A percentile compares a stretch with the other conserved stretches of the same genome.
These are phyloP conservation scores for Setaria italica DNA, from an alignment of 202 grass and related monocot species.

Conservation along the genomic window DNA sequence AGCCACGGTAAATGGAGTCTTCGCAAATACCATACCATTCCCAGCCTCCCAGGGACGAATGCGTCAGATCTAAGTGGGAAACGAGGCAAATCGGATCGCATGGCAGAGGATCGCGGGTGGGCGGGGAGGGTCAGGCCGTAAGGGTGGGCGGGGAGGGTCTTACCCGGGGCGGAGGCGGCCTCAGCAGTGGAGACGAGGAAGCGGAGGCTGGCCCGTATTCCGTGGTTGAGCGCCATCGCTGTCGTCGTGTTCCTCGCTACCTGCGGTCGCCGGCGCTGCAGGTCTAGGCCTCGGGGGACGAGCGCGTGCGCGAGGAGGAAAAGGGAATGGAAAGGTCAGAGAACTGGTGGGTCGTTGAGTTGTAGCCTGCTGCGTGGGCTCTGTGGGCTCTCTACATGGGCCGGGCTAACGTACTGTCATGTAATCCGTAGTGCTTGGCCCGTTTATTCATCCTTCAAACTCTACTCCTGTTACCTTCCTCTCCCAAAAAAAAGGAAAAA, in stretches of 20 bases:
- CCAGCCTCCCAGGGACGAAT: not conserved
- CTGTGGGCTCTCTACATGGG: not conserved
- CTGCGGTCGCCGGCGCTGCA: not conserved
- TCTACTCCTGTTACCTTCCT: too few species aligned
- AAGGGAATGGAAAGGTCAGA: not conserved
- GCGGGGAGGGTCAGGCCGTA: not conserved
- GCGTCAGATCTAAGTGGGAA: not conserved
- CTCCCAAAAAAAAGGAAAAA: too few species aligned
- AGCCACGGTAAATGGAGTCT: not conserved
- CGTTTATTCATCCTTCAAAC: too few species aligned
- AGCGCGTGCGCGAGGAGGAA: slow-evolving; percentile 22
- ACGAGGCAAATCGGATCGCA: not conserved
- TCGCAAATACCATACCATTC: not conserved
- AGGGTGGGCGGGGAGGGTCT: not conserved
- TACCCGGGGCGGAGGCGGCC: slow-evolving; percentile 36
- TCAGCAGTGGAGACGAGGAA: slow-evolving; percentile 17
- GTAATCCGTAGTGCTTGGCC: too few species aligned
- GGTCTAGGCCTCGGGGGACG: not conserved
- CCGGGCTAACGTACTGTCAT: not conserved
- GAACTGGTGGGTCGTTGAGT: not conserved
- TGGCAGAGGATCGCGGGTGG: not conserved
- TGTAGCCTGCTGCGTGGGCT: not conserved
- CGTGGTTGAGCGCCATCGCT: slow-evolving; percentile 44
- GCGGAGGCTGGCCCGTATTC: slow-evolving; percentile 40
- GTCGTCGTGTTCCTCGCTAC: not conserved